Evolutionary conservation across 2,329 filamentous ascomycete species (phyloP), one percentile per base, ranked within the genome.

Genomic region (Clonostachys byssicola): DNA sequence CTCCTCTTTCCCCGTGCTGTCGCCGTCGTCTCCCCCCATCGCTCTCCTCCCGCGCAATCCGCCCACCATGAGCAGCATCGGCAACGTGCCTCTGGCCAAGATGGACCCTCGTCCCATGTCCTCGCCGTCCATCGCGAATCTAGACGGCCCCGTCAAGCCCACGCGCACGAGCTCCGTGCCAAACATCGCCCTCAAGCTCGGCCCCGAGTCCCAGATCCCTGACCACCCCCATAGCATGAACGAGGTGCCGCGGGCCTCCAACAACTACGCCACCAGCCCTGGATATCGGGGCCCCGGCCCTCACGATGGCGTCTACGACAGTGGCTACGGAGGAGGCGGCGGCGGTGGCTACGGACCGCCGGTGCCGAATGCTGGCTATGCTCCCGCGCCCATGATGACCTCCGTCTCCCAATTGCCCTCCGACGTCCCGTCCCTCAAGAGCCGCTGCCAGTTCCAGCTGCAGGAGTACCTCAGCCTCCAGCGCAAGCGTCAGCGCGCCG

Each of bases 381-480:
- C 36, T 1, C 36, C 36, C 10, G 36, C 36, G 14, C 17, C 36
- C 14, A 39, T 18, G 14, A 39, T 39, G 36, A 39, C 36, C 14
- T n/a, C 36, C 36, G 36, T 18, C 14, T 18, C 36, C 36, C 14
- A 39, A n/a, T 8, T n/a, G 36, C 43, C 42, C 12, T 34, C 40
- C 38, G 59, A 67, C n/a, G 51, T 70, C 6, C 56, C 57, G 33
- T 51, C 63, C 8, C 54, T 67, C 45, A 62, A 57, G 51, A 57
- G 58, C 5, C 67, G 58, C 47, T 67, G 63, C 40, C 64, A 67
- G 43, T 63, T 62, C 47, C 60, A 62, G 5, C 48, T 72, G 44
- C 59, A 60, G 34, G 66, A 71, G 52, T 66, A 65, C 43, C 48
- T 68, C 17, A 56, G 55, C 4, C 51, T 70, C 14, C 61, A 62